Conservation (phyloP, 1,139 yeast genomes). For the Hansenula lynferdii region DNA sequence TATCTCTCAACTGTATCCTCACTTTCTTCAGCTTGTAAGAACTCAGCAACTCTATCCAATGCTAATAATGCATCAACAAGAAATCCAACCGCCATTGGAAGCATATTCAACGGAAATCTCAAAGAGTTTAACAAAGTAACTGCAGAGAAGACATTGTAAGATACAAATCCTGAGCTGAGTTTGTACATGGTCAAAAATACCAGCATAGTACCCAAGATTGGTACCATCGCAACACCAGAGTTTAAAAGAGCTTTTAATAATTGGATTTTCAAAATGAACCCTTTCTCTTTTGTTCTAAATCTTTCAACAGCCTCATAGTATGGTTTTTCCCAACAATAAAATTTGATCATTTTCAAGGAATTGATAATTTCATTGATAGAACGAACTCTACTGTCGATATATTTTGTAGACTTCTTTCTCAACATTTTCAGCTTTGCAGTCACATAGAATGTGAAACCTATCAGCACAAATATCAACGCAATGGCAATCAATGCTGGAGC, state of each 20-base stretch:
- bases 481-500: conserved; percentile 60
- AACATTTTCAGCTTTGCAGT: conserved; percentile 33
- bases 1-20: conserved; percentile 16
- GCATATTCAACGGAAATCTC: conserved; percentile 58
- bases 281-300: conserved; percentile 47
- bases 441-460: conserved; percentile 29
- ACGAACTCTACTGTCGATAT: conserved; percentile 56
- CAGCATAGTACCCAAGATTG: conserved; percentile 63
- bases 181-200: conserved; percentile 38
- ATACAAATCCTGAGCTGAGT: conserved; percentile 34
- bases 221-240: conserved; percentile 48
- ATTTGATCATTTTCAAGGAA: conserved; percentile 64
- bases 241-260: conserved; percentile 45
- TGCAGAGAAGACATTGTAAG: conserved; percentile 68
- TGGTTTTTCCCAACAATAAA: conserved; percentile 70
- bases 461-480: conserved; percentile 34
- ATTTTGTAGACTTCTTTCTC: conserved; percentile 40
- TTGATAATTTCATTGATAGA: conserved; percentile 59
- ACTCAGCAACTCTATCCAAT: conserved; percentile 43
- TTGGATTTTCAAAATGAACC: conserved; percentile 40
- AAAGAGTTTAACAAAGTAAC: conserved; percentile 62
- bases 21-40: conserved; percentile 35
- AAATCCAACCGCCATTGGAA: conserved; percentile 42
- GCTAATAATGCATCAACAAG: conserved; percentile 57
- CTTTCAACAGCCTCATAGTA: conserved; percentile 40